A percentile compares a stretch with the other conserved stretches of the same genome.
These are phyloP conservation scores for Musa schizocarpa DNA, from an alignment of 176 grass and related monocot genomes.

Conservation along the genomic window DNA sequence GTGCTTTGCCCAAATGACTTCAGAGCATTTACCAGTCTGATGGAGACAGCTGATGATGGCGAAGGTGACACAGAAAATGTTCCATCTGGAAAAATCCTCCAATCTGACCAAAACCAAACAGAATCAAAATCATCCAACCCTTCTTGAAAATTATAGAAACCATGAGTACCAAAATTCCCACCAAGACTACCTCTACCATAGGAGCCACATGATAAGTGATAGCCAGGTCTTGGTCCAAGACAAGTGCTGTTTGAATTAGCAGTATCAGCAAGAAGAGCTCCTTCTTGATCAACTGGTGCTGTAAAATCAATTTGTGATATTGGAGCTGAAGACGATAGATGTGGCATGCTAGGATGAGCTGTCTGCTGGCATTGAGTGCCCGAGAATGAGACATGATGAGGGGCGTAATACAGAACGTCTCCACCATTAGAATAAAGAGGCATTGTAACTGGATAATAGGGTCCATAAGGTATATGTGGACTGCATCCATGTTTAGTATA, in stretches of 20 bases:
- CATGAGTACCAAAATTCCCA: constrained; percentile 21
- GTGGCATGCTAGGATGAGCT: constrained; percentile 51
- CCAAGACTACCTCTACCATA: constrained; percentile 40
- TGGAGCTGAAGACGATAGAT: constrained; percentile 58
- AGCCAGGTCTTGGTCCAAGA: constrained; percentile 58
- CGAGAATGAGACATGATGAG: constrained; percentile 89
- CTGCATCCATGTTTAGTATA: constrained; percentile 82
- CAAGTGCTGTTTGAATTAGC: constrained; percentile 52
- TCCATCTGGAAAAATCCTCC: constrained; percentile 30
- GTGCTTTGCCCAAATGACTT: constrained; percentile 57
- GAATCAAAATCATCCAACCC: constrained; percentile 22
- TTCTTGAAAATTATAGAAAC: constrained; percentile 7
- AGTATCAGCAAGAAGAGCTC: constrained; percentile 47
- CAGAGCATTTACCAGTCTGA: constrained; percentile 30
- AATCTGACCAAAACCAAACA: constrained; percentile 40
- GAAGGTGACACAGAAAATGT: constrained; percentile 21
- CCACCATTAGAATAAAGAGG: constrained; percentile 59
- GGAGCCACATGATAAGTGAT: constrained; percentile 39
- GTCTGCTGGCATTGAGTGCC: constrained; percentile 80
- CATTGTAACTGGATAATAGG: constrained; percentile 73
- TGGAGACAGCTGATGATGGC: constrained; percentile 29
- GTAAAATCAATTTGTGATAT: constrained; percentile 57
- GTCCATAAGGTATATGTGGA: constrained; percentile 76
- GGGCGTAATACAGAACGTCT: constrained; percentile 75
- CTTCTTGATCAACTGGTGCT: constrained; percentile 61